Evolutionary conservation across 768 basidiomycete species (phyloP).

Genomic region (Gautieria morchelliformis): DNA sequence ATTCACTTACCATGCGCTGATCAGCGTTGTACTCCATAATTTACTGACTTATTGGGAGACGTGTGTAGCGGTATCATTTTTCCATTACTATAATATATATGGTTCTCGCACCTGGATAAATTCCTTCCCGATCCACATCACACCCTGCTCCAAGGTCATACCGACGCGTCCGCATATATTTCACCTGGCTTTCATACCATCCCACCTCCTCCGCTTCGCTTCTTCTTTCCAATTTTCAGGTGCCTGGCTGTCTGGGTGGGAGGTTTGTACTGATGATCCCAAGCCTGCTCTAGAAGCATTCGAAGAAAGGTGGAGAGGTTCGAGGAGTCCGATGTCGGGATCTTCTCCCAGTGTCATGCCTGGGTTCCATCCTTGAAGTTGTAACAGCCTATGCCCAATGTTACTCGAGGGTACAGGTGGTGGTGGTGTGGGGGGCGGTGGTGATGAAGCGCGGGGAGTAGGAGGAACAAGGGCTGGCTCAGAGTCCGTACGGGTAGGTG

Average conservation of each 20-base stretch:
- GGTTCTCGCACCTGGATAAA: too few species aligned
- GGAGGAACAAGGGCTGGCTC: conserved; percentile 3
- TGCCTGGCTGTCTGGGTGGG: conserved; percentile 15
- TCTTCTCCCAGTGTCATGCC: conserved; percentile 38
- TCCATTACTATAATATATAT: too few species aligned
- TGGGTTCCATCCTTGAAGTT: conserved; percentile 72
- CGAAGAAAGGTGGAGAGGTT: conserved; percentile 43
- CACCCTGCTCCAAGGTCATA: too few species aligned
- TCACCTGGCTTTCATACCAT: conserved; percentile 10
- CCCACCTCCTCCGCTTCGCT: conserved; percentile 34
- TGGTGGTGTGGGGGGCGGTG: conserved; percentile 23
- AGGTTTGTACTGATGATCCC: conserved; percentile 29
- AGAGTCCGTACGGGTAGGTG: conserved; percentile 10
- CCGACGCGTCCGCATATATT: too few species aligned
- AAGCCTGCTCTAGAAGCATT: conserved; percentile 43
- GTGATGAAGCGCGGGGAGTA: conserved; percentile 10
- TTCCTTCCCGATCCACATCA: too few species aligned
- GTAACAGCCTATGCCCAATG: conserved; percentile 56
- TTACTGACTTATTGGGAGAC: too few species aligned
- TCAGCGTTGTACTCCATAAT: too few species aligned
- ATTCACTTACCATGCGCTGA: too few species aligned
- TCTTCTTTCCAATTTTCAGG: conserved; percentile 30
- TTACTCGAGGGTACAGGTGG: conserved; percentile 46
- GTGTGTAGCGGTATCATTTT: too few species aligned
- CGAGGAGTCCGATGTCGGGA: conserved; percentile 34